Evolutionary conservation across 2,329 filamentous ascomycete species (phyloP).

Genomic region (Fusarium pilosicola): DNA sequence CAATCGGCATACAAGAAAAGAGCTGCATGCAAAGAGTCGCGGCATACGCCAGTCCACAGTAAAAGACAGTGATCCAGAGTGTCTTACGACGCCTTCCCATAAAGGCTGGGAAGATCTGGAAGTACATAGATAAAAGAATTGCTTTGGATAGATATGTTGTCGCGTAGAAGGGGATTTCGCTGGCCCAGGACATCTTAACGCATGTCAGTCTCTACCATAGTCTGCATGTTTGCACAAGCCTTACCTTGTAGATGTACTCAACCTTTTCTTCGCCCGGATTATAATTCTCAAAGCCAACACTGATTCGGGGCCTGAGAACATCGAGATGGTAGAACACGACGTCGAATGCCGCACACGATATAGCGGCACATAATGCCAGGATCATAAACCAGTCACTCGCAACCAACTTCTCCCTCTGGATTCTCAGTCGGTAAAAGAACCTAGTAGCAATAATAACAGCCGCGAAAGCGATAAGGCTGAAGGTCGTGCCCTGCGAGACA

Average conservation of each 20-base stretch:
- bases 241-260: constrained; percentile 33
- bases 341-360: constrained; percentile 17
- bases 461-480: constrained; percentile 9
- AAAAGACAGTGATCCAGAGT: constrained; percentile 9
- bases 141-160: constrained; percentile 26
- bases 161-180: constrained; percentile 31
- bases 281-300: constrained; percentile 20
- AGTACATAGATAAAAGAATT: constrained; percentile 21
- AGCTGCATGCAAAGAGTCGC: constrained; percentile 19
- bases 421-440: constrained; percentile 16
- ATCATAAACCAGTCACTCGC: constrained; percentile 28
- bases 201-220: background rate
- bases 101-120: constrained; percentile 18
- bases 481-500: constrained; percentile 1
- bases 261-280: constrained; percentile 7
- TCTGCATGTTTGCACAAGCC: accelerated
- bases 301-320: constrained; percentile 23
- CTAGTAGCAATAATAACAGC: constrained; percentile 7
- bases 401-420: constrained; percentile 14
- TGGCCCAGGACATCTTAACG: constrained; percentile 27
- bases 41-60: constrained; percentile 13
- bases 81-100: constrained; percentile 25
- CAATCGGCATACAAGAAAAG: constrained; percentile 30
- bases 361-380: constrained; percentile 8
- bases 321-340: constrained; percentile 10